Evolutionary conservation across 345 rosid genomes (phyloP).

Genomic region (Salix purpurea): DNA sequence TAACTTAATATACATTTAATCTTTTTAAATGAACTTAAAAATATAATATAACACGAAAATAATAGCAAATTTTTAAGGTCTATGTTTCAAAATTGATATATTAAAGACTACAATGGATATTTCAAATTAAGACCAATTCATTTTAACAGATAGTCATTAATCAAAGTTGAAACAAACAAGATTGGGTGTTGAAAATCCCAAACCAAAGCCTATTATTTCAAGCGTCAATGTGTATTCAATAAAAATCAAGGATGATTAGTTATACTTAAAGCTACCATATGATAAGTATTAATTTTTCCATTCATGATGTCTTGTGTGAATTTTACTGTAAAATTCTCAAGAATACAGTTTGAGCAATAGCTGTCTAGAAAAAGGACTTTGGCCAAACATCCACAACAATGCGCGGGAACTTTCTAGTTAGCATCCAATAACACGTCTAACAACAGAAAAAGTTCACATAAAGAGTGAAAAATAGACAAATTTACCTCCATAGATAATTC

Average conservation of each 20-base stretch:
- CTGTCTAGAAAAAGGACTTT: background rate
- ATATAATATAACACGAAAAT: background rate
- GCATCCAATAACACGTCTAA: background rate
- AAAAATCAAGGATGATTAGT: background rate
- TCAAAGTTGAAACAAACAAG: background rate
- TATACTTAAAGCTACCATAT: no score
- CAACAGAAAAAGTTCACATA: background rate
- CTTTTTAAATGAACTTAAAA: no score
- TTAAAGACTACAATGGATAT: background rate
- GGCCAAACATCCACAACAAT: background rate
- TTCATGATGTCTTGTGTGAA: background rate
- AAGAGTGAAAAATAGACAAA: background rate
- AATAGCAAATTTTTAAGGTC: no score
- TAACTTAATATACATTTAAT: no score
- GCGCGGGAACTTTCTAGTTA: background rate
- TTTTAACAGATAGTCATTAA: no score
- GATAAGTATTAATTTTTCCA: background rate
- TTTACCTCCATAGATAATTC: slow-evolving; percentile 77
- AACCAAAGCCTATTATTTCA: background rate
- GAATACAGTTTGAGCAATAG: background rate
- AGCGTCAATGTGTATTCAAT: background rate
- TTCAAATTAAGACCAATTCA: background rate
- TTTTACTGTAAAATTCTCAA: background rate
- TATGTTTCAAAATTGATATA: background rate
- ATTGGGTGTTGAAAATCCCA: background rate